Evolutionary conservation across 2,329 filamentous ascomycete genomes (phyloP), one percentile per base, ranked within the genome.

Genomic region (Fusarium decemcellulare): DNA sequence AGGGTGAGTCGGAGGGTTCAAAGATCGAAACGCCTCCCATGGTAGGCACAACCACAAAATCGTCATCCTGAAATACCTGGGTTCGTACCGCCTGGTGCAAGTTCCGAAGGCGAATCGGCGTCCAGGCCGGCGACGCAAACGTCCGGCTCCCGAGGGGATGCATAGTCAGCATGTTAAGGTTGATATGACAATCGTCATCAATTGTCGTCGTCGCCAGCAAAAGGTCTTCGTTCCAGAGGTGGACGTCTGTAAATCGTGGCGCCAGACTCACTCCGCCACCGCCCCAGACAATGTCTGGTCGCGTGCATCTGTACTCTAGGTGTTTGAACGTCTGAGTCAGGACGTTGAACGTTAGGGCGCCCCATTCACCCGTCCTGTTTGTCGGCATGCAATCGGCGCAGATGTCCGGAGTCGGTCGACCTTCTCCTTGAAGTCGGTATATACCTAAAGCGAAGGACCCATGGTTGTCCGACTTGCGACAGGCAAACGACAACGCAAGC

Each of bases 331-430:
- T 63, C 37, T 70, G 48, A 6, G 61, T 67, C 6, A 66, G 23
- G 34, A 66, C 51, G n/a, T 74, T 74, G 46, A 74, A 74, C 2
- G 61, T 53, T 4, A 73, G 5, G 3, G 60, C 56, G 2, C 62
- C 63, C 63, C 65, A 70, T 7, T 71, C 63, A 2, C 67, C 71
- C 2, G 6, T 7, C 32, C 53, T 59, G 44, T 12, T 59, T n/a
- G 15, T 23, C 3, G 61, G 61, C 3, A 61, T 29, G 16, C 59
- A 61, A 29, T 62, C 63, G 7, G 23, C 16, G 16, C 68, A 68
- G 6, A 63, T 36, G 40, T 8, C 34, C 11, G 16, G 30, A 12
- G 15, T 29, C 18, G 10, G n/a, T 6, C 23, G 44, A 23, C 14
- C n/a, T 27, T 8, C 15, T 6, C 51, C 39, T 18, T 65, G 56